Conservation (phyloP, 306 rosid species). For the Medicago ruthenica region DNA sequence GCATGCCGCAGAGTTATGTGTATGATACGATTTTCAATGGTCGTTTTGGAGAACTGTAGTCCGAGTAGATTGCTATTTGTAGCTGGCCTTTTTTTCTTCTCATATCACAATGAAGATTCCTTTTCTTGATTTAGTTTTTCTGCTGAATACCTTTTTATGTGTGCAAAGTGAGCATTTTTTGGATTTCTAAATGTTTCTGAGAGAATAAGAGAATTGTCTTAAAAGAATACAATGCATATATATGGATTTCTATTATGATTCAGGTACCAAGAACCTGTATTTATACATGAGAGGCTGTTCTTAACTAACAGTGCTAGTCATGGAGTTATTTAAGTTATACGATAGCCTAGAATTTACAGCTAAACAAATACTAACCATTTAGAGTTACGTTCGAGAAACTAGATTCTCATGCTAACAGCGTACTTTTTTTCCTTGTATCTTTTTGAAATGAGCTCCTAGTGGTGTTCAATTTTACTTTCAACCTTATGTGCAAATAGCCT, state of each 20-base stretch:
- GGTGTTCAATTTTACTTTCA: not conserved
- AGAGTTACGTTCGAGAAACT: not conserved
- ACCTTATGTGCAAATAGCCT: slow-evolving; percentile 15
- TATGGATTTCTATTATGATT: not conserved
- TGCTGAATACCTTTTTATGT: not conserved
- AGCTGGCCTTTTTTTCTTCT: not conserved
- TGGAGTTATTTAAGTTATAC: not conserved
- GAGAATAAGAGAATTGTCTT: not conserved
- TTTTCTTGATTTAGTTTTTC: slow-evolving; percentile 17
- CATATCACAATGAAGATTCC: not conserved
- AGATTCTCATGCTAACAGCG: not conserved
- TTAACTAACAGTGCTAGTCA: not conserved
- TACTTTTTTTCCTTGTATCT: not conserved
- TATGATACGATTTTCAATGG: not conserved
- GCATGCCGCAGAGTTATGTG: slow-evolving; percentile 5
- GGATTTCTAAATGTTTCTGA: not conserved
- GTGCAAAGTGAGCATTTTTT: not conserved
- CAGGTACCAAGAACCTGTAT: not conserved
- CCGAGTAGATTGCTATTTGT: not conserved
- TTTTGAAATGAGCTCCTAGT: slow-evolving; percentile 15
- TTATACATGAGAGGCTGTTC: not conserved
- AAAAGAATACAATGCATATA: not conserved
- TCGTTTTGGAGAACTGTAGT: slow-evolving; percentile 20
- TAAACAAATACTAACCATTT: not conserved
- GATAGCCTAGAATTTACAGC: not conserved